These are phyloP conservation scores for Digitaria exilis DNA, from an alignment of 202 grass and related monocot species.

Conservation along the genomic window DNA sequence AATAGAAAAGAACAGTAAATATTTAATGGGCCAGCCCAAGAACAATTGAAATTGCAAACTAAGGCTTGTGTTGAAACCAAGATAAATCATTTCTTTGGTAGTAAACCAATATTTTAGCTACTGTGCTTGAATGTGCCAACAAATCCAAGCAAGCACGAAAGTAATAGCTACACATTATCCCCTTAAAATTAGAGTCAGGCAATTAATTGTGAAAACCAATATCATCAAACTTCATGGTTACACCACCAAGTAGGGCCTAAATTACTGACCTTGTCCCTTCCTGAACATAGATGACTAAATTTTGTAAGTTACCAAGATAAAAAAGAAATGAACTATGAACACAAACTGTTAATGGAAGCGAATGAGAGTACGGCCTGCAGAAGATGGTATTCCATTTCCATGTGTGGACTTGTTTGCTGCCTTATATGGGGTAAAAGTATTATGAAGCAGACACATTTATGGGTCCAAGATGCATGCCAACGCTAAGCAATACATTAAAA, in stretches of 20 bases:
- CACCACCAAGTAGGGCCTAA: neutral
- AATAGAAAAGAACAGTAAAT: too few species aligned
- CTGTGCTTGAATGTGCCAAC: neutral
- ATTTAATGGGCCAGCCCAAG: neutral
- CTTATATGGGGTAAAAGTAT: neutral
- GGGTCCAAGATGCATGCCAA: neutral
- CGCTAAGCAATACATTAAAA: neutral
- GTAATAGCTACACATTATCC: neutral
- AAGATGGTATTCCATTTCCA: neutral
- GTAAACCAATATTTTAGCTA: neutral
- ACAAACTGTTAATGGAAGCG: neutral
- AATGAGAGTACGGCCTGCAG: neutral
- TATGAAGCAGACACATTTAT: conserved; percentile 6
- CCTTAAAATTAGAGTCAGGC: neutral
- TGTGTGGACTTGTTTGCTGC: neutral
- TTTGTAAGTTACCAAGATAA: neutral
- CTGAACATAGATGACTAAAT: neutral
- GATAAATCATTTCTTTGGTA: neutral
- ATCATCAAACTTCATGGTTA: neutral
- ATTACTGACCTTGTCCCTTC: neutral
- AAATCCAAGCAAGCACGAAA: neutral
- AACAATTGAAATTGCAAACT: neutral
- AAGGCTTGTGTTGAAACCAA: neutral
- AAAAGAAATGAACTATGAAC: neutral
- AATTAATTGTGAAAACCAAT: neutral